These are phyloP conservation scores for Populus davidiana DNA, from an alignment of 345 rosid species.

Conservation along the genomic window DNA sequence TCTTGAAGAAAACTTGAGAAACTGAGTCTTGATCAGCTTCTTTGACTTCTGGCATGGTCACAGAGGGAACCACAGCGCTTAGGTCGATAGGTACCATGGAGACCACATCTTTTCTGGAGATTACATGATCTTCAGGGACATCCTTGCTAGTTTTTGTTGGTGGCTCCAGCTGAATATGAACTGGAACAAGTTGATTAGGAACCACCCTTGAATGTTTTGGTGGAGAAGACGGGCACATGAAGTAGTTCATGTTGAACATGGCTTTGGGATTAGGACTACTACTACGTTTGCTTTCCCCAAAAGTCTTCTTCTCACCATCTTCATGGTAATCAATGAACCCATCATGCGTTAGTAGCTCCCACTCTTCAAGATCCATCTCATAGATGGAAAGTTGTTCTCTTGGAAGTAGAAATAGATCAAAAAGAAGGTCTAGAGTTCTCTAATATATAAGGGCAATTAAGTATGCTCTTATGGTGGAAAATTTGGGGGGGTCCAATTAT, in stretches of 20 bases:
- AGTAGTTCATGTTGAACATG: constrained; percentile 56
- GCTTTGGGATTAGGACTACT: constrained; percentile 25
- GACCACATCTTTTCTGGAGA: constrained; percentile 7
- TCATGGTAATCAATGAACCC: constrained; percentile 43
- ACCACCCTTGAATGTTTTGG: constrained; percentile 28
- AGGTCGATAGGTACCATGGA: constrained; percentile 23
- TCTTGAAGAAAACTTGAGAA: constrained; percentile 87
- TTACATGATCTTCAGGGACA: constrained; percentile 1
- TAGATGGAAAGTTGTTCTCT: neutral
- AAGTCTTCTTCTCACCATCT: constrained; percentile 31
- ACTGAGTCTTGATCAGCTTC: constrained; percentile 55
- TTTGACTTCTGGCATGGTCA: constrained; percentile 33
- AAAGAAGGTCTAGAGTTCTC: neutral
- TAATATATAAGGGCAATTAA: neutral
- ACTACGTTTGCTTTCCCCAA: constrained; percentile 17
- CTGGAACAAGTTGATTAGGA: constrained; percentile 49
- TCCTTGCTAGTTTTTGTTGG: constrained; percentile 5
- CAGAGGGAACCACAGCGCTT: constrained; percentile 17
- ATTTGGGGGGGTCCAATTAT: constrained; percentile 19
- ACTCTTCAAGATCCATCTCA: constrained; percentile 83
- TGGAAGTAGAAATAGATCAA: constrained; percentile 5
- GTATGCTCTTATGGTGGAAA: neutral
- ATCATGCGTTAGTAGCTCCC: constrained; percentile 72
- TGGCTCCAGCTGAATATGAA: constrained; percentile 66
- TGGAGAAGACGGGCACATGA: constrained; percentile 56